Percentiles rank a stretch among this genome's conserved stretches.
Evolutionary conservation across 2,329 filamentous ascomycete species (phyloP).

Genomic region (Sclerotinia trifoliorum): DNA sequence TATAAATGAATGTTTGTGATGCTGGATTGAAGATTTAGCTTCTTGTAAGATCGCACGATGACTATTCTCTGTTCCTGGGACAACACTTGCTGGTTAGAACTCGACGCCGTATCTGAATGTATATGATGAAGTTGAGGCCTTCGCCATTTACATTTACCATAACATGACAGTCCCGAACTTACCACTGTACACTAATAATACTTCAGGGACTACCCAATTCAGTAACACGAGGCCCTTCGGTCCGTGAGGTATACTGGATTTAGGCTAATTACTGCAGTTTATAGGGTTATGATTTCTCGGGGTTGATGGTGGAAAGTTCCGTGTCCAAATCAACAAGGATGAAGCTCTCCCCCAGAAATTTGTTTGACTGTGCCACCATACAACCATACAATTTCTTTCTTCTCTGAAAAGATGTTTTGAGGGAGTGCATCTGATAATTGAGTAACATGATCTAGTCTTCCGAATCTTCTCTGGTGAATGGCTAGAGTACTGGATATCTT

Average conservation of each 20-base stretch:
- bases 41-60: too few relatives aligned
- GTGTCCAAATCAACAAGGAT: background rate
- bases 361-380: background rate
- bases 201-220: background rate
- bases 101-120: background rate
- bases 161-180: background rate
- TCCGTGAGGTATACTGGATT: background rate
- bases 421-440: background rate
- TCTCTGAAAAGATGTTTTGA: background rate
- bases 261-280: background rate
- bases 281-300: background rate
- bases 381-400: background rate
- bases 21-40: too few relatives aligned
- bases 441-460: background rate
- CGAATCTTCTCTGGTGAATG: background rate
- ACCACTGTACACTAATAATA: background rate
- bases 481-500: background rate
- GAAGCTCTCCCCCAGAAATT: constrained; percentile 16
- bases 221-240: constrained; percentile 2
- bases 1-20: too few relatives aligned
- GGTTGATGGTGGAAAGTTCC: background rate
- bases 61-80: background rate
- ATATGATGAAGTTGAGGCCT: too few relatives aligned
- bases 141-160: too few relatives aligned
- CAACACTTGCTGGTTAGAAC: background rate